Conservation (phyloP, 768 basidiomycete genomes). For the Trametes meyenii region DNA sequence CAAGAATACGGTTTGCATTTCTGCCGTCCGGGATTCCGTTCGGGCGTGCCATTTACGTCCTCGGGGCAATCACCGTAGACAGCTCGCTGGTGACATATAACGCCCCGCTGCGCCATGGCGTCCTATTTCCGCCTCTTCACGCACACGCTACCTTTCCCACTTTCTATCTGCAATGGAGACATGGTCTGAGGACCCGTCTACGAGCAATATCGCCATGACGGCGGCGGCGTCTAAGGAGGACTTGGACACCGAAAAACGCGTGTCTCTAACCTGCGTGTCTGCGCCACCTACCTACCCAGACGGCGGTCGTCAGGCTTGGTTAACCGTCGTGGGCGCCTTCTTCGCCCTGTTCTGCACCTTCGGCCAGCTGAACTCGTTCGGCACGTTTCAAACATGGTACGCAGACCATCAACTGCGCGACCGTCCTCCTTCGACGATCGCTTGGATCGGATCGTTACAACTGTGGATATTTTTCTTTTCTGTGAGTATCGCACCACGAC, state of each 20-base stretch:
- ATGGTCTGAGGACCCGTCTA: not conserved
- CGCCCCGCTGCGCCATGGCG: not conserved
- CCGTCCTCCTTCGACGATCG: constrained; percentile 56
- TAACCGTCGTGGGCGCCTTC: constrained; percentile 68
- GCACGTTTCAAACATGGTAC: constrained; percentile 74
- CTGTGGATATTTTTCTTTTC: constrained; percentile 73
- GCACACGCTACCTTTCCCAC: not conserved
- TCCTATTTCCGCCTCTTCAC: not conserved
- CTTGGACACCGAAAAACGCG: not conserved
- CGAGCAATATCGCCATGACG: not conserved
- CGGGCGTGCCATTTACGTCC: not conserved
- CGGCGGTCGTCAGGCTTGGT: constrained; percentile 38
- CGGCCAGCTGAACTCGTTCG: constrained; percentile 72
- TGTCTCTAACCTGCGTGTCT: not conserved
- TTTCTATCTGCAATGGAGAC: not conserved
- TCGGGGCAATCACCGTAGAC: not conserved
- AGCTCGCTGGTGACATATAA: not conserved
- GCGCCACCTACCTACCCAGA: constrained; percentile 23
- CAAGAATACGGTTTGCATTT: not conserved
- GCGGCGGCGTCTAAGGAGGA: not conserved
- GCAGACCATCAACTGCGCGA: constrained; percentile 57
- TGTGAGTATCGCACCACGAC: constrained; percentile 41
- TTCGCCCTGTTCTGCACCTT: constrained; percentile 69
- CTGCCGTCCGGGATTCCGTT: not conserved
- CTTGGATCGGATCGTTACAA: constrained; percentile 72